These are phyloP conservation scores for Backusella parvicylindrica DNA, from an alignment of 192 early-diverging fungal species.

Conservation along the genomic window DNA sequence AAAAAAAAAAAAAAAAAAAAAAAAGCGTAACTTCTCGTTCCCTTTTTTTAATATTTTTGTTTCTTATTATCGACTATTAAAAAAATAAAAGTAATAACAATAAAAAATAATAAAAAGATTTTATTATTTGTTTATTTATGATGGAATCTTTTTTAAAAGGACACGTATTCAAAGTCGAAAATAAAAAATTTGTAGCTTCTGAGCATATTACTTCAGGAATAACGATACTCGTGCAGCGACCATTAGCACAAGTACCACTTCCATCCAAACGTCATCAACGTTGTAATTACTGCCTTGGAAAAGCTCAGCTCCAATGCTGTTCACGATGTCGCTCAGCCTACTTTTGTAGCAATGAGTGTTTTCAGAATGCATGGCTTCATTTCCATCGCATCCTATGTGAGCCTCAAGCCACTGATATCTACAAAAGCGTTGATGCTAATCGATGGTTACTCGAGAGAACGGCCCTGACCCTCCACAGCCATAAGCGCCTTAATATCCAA, in stretches of 20 bases:
- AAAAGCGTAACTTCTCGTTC: too few relatives aligned
- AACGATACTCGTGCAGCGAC: not conserved
- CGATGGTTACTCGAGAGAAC: constrained; percentile 20
- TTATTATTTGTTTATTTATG: not conserved
- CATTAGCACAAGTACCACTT: constrained; percentile 18
- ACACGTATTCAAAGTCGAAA: not conserved
- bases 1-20: too few relatives aligned
- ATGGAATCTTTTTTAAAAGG: not conserved
- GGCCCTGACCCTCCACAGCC: constrained; percentile 11
- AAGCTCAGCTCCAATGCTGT: constrained; percentile 28
- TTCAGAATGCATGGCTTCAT: constrained; percentile 29
- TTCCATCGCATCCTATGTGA: constrained; percentile 20
- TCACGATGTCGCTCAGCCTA: constrained; percentile 27
- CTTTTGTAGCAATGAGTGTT: constrained; percentile 28
- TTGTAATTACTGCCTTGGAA: constrained; percentile 24
- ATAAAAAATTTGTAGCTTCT: not conserved
- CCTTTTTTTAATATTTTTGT: too few relatives aligned
- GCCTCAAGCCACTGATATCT: constrained; percentile 11
- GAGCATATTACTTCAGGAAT: not conserved
- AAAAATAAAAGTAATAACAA: not conserved
- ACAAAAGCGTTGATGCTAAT: constrained; percentile 12
- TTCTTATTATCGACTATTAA: not conserved
- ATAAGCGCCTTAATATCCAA: constrained; percentile 20
- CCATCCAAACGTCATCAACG: constrained; percentile 18
- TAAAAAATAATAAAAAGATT: not conserved